phyloP scores from a whole-genome alignment of 352 stramenopile species.

The Pythium utonaiense region DNA sequence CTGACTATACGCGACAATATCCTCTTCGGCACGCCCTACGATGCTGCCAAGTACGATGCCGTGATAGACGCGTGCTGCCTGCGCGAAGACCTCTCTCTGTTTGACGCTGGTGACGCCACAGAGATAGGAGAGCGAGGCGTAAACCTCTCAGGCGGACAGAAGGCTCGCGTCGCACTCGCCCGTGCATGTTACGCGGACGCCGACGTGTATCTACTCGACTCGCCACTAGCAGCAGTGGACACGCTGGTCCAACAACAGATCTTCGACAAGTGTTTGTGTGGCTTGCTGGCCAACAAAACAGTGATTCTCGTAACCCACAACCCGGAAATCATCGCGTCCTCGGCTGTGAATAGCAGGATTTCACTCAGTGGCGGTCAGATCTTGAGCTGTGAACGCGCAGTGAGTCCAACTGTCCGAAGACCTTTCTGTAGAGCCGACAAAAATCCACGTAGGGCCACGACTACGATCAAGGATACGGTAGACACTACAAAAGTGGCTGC shows the following conservation, averaged over 20 bases:
- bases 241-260: conserved; percentile 85
- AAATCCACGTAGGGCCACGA: not conserved
- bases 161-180: conserved; percentile 49
- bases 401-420: not conserved
- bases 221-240: conserved; percentile 89
- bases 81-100: conserved; percentile 66
- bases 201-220: conserved; percentile 82
- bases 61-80: conserved; percentile 70
- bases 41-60: conserved; percentile 29
- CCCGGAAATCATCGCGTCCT: conserved; percentile 24
- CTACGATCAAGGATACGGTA: not conserved
- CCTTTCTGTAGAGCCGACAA: not conserved
- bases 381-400: conserved; percentile 5
- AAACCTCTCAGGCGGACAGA: conserved; percentile 90
- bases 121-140: conserved; percentile 93
- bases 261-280: conserved; percentile 40
- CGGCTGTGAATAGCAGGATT: conserved; percentile 9
- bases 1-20: conserved; percentile 90
- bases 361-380: conserved; percentile 2
- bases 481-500: not conserved
- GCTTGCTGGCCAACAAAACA: conserved; percentile 28
- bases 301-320: conserved; percentile 90
- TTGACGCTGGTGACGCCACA: conserved; percentile 80
- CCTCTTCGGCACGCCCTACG: conserved; percentile 69
- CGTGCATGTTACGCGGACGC: conserved; percentile 46